Evolutionary conservation across 352 stramenopile genomes (phyloP).

Genomic region (Phytopythium boreale): DNA sequence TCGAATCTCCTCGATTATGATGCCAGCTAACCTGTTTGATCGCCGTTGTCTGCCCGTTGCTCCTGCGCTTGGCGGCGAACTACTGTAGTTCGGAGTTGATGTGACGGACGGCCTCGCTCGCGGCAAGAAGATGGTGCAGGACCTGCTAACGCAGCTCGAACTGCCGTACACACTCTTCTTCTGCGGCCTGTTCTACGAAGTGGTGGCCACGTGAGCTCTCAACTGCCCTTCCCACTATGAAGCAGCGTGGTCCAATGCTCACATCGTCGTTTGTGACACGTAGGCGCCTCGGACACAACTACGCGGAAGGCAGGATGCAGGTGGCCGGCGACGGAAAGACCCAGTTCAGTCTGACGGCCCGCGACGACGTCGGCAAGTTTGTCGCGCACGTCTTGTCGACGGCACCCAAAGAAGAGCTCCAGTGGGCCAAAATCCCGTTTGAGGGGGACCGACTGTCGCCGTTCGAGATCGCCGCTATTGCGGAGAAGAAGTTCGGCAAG

Average conservation of each 20-base stretch:
- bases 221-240: background rate
- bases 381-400: constrained; percentile 7
- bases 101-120: background rate
- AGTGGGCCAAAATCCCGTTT: constrained; percentile 4
- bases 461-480: background rate
- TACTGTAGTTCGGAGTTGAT: background rate
- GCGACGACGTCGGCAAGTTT: constrained; percentile 6
- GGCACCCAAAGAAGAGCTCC: background rate
- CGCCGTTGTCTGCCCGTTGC: no score
- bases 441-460: constrained; percentile 4
- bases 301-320: background rate
- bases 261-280: background rate
- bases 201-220: background rate
- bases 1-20: background rate
- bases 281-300: constrained; percentile 2
- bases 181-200: background rate
- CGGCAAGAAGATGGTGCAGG: background rate
- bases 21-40: background rate
- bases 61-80: background rate
- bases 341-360: background rate
- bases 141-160: background rate
- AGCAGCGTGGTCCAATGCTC: background rate
- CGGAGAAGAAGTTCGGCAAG: constrained; percentile 8
- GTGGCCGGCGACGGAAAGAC: constrained; percentile 8
- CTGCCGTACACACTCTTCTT: constrained; percentile 3